These are phyloP conservation scores for Mycotypha africana DNA, from an alignment of 371 early-diverging fungal genomes.

Conservation along the genomic window DNA sequence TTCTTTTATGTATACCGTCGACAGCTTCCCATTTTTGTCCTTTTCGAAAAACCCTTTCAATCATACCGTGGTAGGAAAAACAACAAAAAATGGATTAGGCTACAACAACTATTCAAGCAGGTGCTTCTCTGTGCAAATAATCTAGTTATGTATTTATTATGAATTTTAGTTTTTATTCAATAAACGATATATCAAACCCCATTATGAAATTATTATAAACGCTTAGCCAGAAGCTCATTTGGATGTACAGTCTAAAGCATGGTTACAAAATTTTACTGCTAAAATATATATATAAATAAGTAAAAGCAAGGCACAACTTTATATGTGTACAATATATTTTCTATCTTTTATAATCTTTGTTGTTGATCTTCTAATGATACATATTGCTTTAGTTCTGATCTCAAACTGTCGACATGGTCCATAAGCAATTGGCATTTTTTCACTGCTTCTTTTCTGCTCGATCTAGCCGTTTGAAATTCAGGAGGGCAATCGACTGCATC, in stretches of 20 bases:
- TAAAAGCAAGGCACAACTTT: not conserved
- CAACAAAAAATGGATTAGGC: no score
- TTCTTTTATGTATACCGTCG: no score
- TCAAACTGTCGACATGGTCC: constrained; percentile 17
- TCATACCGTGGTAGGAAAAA: no score
- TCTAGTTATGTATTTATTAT: no score
- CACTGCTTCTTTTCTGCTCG: constrained; percentile 17
- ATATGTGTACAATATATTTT: not conserved
- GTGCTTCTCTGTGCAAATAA: no score
- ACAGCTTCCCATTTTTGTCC: no score
- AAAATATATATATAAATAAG: not conserved
- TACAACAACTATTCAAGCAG: no score
- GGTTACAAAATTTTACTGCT: not conserved
- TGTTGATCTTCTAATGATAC: no score
- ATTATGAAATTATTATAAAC: no score
- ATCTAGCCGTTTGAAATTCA: constrained; percentile 21
- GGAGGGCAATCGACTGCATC: constrained; percentile 24
- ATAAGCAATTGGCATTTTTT: constrained; percentile 18
- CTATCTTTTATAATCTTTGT: not conserved
- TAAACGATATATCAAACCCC: not conserved
- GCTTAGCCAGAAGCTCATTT: not conserved
- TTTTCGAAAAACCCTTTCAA: no score
- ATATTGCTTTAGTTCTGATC: constrained; percentile 6
- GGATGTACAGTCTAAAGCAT: not conserved
- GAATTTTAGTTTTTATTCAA: no score